Conservation (phyloP, 805 yeast genomes). For the Ogataea kodamae region DNA sequence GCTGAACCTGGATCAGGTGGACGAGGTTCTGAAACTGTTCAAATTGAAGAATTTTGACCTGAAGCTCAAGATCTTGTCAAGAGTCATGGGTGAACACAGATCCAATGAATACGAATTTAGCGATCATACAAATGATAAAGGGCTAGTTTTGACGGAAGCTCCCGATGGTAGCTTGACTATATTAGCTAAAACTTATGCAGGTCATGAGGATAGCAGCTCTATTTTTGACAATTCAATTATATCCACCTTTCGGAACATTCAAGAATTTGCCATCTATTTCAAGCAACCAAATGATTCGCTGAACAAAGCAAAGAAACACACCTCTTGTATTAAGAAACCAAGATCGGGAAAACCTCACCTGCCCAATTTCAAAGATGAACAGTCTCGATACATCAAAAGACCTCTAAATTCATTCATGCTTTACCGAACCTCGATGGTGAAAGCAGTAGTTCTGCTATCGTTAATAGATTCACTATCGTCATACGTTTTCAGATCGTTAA, state of each 20-base stretch:
- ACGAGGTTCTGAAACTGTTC: conserved; percentile 22
- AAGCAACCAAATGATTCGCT: conserved; percentile 21
- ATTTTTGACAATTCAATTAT: conserved; percentile 22
- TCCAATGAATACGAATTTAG: neutral
- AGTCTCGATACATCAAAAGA: conserved; percentile 35
- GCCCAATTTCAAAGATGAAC: conserved; percentile 1
- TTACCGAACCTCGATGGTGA: conserved; percentile 42
- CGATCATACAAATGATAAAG: conserved; percentile 19
- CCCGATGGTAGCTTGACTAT: conserved; percentile 16
- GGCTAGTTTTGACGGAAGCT: conserved; percentile 22
- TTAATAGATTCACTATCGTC: conserved; percentile 25
- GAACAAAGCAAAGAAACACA: conserved; percentile 9
- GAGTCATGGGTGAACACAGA: conserved; percentile 18
- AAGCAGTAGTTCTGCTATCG: conserved; percentile 33
- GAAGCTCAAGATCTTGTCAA: conserved; percentile 22
- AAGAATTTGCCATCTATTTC: conserved; percentile 26
- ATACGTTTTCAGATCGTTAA: conserved; percentile 16
- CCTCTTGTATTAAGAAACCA: conserved; percentile 5
- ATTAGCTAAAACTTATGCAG: conserved; percentile 29
- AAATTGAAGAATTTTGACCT: conserved; percentile 23
- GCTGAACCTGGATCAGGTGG: conserved; percentile 18
- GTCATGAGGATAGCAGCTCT: conserved; percentile 20
- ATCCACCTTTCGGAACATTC: conserved; percentile 19
- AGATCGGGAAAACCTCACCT: conserved; percentile 5
- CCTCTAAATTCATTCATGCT: conserved; percentile 48